Conservation (phyloP, 148 eudicot genomes). For the Tetragonia tetragonoides region DNA sequence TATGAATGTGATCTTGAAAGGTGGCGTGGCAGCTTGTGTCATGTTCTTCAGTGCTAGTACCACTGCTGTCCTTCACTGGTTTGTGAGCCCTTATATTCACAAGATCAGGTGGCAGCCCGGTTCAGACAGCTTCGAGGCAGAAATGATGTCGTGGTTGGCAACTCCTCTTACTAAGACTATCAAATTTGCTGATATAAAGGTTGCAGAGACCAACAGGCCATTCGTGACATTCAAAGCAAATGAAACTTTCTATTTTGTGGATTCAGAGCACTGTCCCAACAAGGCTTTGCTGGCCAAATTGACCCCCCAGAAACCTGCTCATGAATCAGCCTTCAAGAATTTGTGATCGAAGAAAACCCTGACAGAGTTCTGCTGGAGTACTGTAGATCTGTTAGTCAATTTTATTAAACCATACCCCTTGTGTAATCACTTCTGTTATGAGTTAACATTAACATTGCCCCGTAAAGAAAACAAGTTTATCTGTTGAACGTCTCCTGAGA, state of each 20-base stretch:
- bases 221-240: conserved; percentile 83
- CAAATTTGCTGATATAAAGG: conserved; percentile 70
- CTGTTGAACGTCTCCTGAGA: not conserved
- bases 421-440: conserved; percentile 6
- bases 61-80: conserved; percentile 92
- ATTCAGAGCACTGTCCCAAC: conserved; percentile 78
- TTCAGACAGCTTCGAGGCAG: conserved; percentile 85
- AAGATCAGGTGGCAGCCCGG: conserved; percentile 93
- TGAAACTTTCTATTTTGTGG: conserved; percentile 69
- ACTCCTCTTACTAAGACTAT: conserved; percentile 56
- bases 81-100: conserved; percentile 92
- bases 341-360: conserved; percentile 36
- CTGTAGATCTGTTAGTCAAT: conserved; percentile 2
- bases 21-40: conserved; percentile 89
- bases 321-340: conserved; percentile 77
- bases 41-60: conserved; percentile 91
- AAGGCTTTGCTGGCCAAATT: conserved; percentile 85
- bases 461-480: not conserved
- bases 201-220: conserved; percentile 78
- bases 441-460: not conserved
- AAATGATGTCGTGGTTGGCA: conserved; percentile 93
- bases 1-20: conserved; percentile 80
- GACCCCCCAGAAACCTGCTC: conserved; percentile 57
- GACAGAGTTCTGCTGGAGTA: not conserved
- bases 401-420: not conserved